Evolutionary conservation across 2,329 filamentous ascomycete genomes (phyloP).

Genomic region (Ophiostoma sp.): DNA sequence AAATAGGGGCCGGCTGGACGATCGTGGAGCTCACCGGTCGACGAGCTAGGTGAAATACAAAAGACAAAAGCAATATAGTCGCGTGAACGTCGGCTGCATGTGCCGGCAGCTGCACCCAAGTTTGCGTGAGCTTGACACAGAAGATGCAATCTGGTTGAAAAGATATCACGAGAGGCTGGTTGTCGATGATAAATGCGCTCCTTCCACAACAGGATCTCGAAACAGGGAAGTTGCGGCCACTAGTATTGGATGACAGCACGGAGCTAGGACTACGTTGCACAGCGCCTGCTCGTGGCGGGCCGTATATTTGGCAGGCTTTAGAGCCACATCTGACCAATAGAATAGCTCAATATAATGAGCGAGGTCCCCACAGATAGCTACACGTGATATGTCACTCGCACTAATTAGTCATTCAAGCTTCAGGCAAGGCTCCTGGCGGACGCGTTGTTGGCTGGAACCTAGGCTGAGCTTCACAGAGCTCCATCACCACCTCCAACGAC

Average conservation of each 20-base stretch:
- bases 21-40: not conserved
- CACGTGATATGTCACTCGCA: slow-evolving; percentile 14
- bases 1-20: not conserved
- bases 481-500: slow-evolving; percentile 12
- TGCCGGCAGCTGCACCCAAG: not conserved
- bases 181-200: not conserved
- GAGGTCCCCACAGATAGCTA: not conserved
- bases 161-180: not conserved
- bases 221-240: slow-evolving; percentile 2
- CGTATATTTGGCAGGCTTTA: not conserved
- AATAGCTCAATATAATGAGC: not conserved
- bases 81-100: not conserved
- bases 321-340: not conserved
- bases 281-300: not conserved
- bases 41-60: not conserved
- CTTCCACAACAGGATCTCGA: not conserved
- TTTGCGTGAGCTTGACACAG: not conserved
- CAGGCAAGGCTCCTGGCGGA: slow-evolving; percentile 22
- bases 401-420: slow-evolving; percentile 37
- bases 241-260: not conserved
- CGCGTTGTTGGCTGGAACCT: slow-evolving; percentile 22
- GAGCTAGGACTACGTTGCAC: not conserved
- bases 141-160: not conserved
- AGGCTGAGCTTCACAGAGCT: slow-evolving; percentile 16
- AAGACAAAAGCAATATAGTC: not conserved